Evolutionary conservation across 305 asterid genomes (phyloP).

Genomic region (Fraxinus baroniana): DNA sequence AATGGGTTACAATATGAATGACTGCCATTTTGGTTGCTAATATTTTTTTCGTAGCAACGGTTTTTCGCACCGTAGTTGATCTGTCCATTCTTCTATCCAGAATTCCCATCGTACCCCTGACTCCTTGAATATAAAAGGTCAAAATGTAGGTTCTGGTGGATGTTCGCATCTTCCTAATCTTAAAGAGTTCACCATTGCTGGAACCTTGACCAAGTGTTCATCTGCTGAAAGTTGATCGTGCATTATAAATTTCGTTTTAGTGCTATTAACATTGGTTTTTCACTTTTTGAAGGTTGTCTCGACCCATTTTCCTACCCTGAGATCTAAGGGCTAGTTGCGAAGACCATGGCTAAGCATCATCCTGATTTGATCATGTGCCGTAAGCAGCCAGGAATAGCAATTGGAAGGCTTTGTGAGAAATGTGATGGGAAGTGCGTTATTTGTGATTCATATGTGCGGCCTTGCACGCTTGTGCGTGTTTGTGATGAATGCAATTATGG

Average conservation of each 20-base stretch:
- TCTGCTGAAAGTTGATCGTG: neutral
- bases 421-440: conserved; percentile 79
- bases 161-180: neutral
- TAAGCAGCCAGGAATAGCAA: conserved; percentile 83
- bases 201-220: neutral
- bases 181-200: neutral
- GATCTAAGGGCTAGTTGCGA: conserved; percentile 13
- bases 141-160: neutral
- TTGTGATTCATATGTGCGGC: conserved; percentile 79
- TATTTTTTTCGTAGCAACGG: neutral
- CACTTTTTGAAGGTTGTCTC: conserved; percentile 17
- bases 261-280: neutral
- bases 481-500: conserved; percentile 88
- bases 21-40: neutral
- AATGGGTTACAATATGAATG: neutral
- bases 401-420: conserved; percentile 82
- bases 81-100: neutral
- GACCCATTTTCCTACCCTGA: neutral
- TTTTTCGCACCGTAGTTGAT: neutral
- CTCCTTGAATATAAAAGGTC: neutral
- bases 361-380: conserved; percentile 88
- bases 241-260: neutral
- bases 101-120: neutral
- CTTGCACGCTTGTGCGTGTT: conserved; percentile 77
- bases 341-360: conserved; percentile 77